Base-by-base conservation (phyloP, 2,329 filamentous ascomycete species). In the Furcasterigmium furcatum region DNA sequence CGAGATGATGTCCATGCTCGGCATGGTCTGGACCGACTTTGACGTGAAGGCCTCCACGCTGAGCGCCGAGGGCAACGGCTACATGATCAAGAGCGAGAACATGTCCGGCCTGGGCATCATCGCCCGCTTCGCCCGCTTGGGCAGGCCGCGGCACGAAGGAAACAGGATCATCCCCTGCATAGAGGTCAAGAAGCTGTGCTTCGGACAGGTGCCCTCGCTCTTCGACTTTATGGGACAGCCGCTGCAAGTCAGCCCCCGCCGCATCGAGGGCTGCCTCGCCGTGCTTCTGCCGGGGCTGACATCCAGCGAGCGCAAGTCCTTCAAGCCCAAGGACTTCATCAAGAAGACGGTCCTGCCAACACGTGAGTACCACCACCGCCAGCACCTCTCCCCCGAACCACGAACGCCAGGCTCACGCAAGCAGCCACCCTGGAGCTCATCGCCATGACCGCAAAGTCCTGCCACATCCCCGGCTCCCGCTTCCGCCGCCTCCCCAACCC, bases 401-500 rank as follows among this genome's bases (percentile, higher is more conserved):
- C 39, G 30, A n/a, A 4, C 18, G 38, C 12, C 4, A 5, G 19
- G 9, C 14, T 9, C 1, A 13, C 1, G 14, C n/a, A 39, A 4
- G 12, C 9, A 62, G 65, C 68, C 8, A 57, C 64, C 2, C 68
- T 68, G 24, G 66, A 70, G 25, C 55, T 72, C 1, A 58, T 72
- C 2, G 68, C 66, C 1, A 72, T 72, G 68, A 51, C 70, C 3
- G 65, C 62, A 1, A 55, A 59, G 6, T 58, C 62, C 1, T 44
- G 69, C 14, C 62, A 68, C 3, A 56, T 70, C 1, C 59, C 59
- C 2, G 59, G 63, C 4, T 65, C 60, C 5, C 61, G 56, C 19
- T 73, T 71, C 46, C 61, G 63, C 22, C 65, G 68, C 58, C 56
- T 73, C 2, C 70, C 69, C 1, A 73, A 73, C 45, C 70, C 69